A percentile compares a stretch with the other conserved stretches of the same genome.
phyloP scores from a whole-genome alignment of 306 rosid genomes.

The Sophora flavescens region DNA sequence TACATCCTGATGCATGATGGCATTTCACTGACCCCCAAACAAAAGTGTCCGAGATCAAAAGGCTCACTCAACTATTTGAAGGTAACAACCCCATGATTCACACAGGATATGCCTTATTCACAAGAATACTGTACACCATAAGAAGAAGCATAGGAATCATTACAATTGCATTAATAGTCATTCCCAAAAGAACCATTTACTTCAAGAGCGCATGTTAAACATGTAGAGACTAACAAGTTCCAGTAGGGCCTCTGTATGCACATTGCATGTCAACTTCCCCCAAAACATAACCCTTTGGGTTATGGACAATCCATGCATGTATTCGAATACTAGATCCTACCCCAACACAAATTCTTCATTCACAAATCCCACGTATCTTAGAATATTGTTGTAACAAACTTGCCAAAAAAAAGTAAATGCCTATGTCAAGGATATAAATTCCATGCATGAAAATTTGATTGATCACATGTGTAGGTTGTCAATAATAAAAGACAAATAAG shows the following conservation, averaged over 20 bases:
- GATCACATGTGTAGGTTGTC: not conserved
- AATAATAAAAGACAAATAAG: slow-evolving; percentile 38
- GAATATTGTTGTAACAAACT: slow-evolving; percentile 9
- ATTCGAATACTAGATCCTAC: not conserved
- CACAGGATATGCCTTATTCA: slow-evolving; percentile 33
- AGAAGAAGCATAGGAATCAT: slow-evolving; percentile 30
- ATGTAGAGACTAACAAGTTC: slow-evolving; percentile 14
- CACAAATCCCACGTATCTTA: slow-evolving; percentile 4
- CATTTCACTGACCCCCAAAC: slow-evolving; percentile 14
- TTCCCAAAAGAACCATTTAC: slow-evolving; percentile 13
- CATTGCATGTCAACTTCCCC: slow-evolving; percentile 10
- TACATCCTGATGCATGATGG: not conserved
- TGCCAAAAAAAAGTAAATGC: slow-evolving; percentile 19
- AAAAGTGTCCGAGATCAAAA: slow-evolving; percentile 13
- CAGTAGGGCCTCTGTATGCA: slow-evolving; percentile 22
- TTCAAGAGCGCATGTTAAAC: slow-evolving; percentile 31
- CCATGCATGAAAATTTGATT: slow-evolving; percentile 22
- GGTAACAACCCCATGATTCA: slow-evolving; percentile 1
- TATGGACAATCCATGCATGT: slow-evolving; percentile 29
- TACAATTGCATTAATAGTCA: slow-evolving; percentile 21
- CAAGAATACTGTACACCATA: slow-evolving; percentile 14
- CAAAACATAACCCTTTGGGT: slow-evolving; percentile 16
- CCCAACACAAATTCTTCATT: slow-evolving; percentile 7
- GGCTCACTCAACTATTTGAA: slow-evolving; percentile 12
- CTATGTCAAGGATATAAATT: not conserved